Conservation (phyloP, 1,284 basidiomycete genomes). For the Ceratobasidium papillatum region DNA sequence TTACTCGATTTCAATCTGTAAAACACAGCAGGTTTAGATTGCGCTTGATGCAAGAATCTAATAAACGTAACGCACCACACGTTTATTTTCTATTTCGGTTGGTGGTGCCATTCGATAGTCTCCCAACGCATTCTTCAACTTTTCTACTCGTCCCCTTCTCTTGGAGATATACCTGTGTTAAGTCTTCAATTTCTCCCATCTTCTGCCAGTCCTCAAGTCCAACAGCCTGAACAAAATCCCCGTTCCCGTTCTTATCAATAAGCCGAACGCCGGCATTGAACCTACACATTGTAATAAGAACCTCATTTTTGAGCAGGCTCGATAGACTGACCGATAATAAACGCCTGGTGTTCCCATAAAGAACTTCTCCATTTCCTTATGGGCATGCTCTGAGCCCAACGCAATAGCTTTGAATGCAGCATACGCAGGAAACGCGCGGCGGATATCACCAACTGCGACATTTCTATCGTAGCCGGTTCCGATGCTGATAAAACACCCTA, state of each 20-base stretch:
- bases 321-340: slow-evolving; percentile 14
- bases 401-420: slow-evolving; percentile 20
- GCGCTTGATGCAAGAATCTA: background rate
- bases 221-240: slow-evolving; percentile 24
- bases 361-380: slow-evolving; percentile 12
- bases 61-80: background rate
- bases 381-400: slow-evolving; percentile 16
- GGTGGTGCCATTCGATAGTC: background rate
- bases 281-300: background rate
- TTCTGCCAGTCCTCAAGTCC: slow-evolving; percentile 31
- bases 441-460: background rate
- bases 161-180: slow-evolving; percentile 4
- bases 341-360: background rate
- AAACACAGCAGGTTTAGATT: background rate
- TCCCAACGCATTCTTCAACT: background rate
- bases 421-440: slow-evolving; percentile 1
- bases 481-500: slow-evolving; percentile 35
- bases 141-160: background rate
- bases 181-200: slow-evolving; percentile 10
- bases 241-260: slow-evolving; percentile 10
- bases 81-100: background rate
- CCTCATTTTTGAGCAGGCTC: background rate
- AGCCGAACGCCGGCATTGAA: slow-evolving; percentile 29
- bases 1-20: background rate
- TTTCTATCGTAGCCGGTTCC: slow-evolving; percentile 26